A percentile compares a stretch with the other conserved stretches of the same genome.
Evolutionary conservation across 768 basidiomycete species (phyloP).

Genomic region (Suillus clintonianus): DNA sequence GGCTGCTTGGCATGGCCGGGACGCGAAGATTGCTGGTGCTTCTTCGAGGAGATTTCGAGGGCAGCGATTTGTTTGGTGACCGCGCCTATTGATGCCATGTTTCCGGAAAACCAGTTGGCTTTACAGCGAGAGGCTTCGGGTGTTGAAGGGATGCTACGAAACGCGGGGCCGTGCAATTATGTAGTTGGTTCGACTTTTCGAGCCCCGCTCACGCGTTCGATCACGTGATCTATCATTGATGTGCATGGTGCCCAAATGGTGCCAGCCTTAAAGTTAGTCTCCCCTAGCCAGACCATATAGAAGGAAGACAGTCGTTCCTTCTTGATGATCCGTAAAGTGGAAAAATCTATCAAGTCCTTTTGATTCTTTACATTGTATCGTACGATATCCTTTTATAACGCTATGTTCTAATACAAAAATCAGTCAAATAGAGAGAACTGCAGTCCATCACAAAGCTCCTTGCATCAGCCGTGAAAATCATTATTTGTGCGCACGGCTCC

Average conservation of each 20-base stretch:
- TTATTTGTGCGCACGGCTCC: background rate
- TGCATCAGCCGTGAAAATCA: background rate
- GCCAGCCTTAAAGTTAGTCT: no score
- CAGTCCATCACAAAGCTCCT: background rate
- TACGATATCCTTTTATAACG: background rate
- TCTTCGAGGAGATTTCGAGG: constrained; percentile 62
- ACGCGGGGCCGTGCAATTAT: background rate
- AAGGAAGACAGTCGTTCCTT: no score
- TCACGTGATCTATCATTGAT: background rate
- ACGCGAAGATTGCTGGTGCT: constrained; percentile 38
- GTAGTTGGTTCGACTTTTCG: constrained; percentile 13
- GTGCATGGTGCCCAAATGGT: no score
- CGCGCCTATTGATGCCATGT: constrained; percentile 49
- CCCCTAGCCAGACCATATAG: no score
- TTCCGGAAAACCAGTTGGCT: background rate
- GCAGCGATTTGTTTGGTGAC: constrained; percentile 71
- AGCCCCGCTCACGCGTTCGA: constrained; percentile 28
- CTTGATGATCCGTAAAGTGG: no score
- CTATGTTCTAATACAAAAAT: background rate
- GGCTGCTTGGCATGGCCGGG: constrained; percentile 51
- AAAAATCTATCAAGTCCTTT: background rate
- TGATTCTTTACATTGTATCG: background rate
- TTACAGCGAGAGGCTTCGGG: background rate
- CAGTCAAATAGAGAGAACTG: background rate
- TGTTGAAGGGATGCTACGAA: background rate